Evolutionary conservation across 2,329 filamentous ascomycete species (phyloP), one percentile per base, ranked within the genome.

Genomic region (Cladorrhinum sp.): DNA sequence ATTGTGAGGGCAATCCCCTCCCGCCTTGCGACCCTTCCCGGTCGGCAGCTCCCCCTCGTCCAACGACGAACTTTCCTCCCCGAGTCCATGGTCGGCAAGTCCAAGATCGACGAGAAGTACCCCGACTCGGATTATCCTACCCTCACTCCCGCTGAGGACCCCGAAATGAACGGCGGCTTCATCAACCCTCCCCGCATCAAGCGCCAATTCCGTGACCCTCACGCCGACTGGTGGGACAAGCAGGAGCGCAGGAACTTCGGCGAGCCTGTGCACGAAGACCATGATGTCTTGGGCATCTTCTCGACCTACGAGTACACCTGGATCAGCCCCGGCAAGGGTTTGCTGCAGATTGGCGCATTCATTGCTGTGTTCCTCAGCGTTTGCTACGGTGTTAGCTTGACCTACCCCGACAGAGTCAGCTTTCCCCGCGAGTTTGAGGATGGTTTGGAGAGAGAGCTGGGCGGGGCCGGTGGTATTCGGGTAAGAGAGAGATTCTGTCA

Each of bases 161-260:
- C 88, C 18, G 79, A 77, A 65, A 86, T 86, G 86, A 96, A 93
- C 76, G 91, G 91, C 72, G 89, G 89, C 75, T 95, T 92, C 76
- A 83, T 90, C 72, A 92, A 93, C 78, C 90, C 91, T 61, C 86
- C 87, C 14, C 78, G 82, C 58, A 80, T 94, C 77, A 97, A 96
- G 83, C 90, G 94, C 69, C 88, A 92, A 76, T 90, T 92, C 79
- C 91, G 95, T 74, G 95, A 98, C 76, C 95, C 96, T 36, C 86
- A 98, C 75, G 94, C 78, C 73, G 88, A 91, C 73, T 99, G 92
- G 92, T 98, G 92, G 91, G 94, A 99, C 78, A 90, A 92, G 76
- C 95, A 99, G 79, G 95, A 98, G 77, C 88, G 93, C 74, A 87
- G 95, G 72, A 98, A 99, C 83, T 98, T 91, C 74, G 93, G 93